Base-by-base conservation (phyloP, 2,329 filamentous ascomycete species). In the Amesomyces nigricolor region DNA sequence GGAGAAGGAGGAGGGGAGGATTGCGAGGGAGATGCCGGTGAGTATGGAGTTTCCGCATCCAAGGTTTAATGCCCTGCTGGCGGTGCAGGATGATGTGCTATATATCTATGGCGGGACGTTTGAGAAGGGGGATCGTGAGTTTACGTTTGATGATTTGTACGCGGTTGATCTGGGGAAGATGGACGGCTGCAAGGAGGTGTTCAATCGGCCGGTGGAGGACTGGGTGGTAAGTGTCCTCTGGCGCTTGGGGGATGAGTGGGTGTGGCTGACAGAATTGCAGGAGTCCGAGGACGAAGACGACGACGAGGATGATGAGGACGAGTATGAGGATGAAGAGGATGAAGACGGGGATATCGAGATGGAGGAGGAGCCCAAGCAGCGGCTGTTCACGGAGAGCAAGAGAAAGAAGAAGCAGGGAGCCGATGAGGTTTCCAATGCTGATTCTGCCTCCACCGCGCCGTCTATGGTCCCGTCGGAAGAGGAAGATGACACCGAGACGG, bases 31-130 rank as follows among this genome's bases (percentile, higher is more conserved):
- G 59, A 81, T 82, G 79, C 75, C 80, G 0, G 75, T 91, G 2
- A 79, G 80, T 0, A 88, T 88, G 75, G 91, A 96, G 68, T 85
- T 95, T 68, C 94, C 94, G 3, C 91, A 96, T 65, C 80, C 85
- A 16, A 81, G 94, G 50, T 99, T 99, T 75, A 97, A 97, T 64
- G 86, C 91, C 1, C 88, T 94, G 62, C 74, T 97, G 39, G 84
- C 92, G 0, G 89, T 97, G 0, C 91, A 97, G 71, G 89, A 91
- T 62, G 94, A 99, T 68, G 84, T 89, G 8, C 78, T 97, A 1
- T 99, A 92, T 72, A 89, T 97, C 52, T 97, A 95, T 66, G 91
- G 94, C 30, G 94, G 94, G 16, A 99, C 92, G 0, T 96, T 88
- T 65, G 94, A 99, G 68, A 94, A 95, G 68, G 92, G 89, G 16